Conservation (phyloP, 1,284 basidiomycete species). For the Cryptococcus amylolentus region DNA sequence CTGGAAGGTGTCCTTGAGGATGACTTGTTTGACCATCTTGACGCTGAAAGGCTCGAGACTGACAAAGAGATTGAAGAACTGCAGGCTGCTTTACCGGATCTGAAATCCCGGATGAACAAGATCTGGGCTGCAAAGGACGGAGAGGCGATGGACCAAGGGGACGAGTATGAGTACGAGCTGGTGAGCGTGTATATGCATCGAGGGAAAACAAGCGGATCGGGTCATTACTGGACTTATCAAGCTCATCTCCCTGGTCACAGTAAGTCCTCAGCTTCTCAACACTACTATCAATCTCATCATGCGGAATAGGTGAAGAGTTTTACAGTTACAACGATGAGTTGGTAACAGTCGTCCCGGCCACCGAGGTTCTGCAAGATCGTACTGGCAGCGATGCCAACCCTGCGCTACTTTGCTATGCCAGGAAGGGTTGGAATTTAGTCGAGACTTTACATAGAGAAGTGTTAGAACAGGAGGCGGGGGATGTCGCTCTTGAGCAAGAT, state of each 20-base stretch:
- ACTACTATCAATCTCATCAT: not conserved
- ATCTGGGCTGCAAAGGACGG: conserved; percentile 66
- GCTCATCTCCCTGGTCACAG: conserved; percentile 41
- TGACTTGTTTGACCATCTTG: conserved; percentile 39
- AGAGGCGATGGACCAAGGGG: not conserved
- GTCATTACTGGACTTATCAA: conserved; percentile 51
- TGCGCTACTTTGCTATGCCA: conserved; percentile 49
- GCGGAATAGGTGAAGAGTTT: conserved; percentile 63
- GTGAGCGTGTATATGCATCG: conserved; percentile 96
- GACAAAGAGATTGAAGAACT: conserved; percentile 62
- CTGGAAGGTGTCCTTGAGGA: conserved; percentile 8
- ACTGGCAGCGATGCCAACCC: conserved; percentile 48
- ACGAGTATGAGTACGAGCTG: conserved; percentile 74
- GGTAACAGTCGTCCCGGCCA: conserved; percentile 54
- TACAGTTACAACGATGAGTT: conserved; percentile 93
- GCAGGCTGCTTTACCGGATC: conserved; percentile 55
- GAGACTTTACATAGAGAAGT: conserved; percentile 44
- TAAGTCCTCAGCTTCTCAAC: conserved; percentile 19
- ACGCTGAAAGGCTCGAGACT: conserved; percentile 57
- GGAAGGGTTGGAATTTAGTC: conserved; percentile 36
- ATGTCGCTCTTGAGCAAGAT: not conserved
- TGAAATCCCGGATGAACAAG: conserved; percentile 69
- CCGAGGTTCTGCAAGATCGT: conserved; percentile 43
- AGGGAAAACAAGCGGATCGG: conserved; percentile 58
- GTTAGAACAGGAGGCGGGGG: conserved; percentile 11